A percentile compares a stretch with the other conserved stretches of the same genome.
Evolutionary conservation across 208 protist species (phyloP).

Genomic region (Leishmania gerbilli): DNA sequence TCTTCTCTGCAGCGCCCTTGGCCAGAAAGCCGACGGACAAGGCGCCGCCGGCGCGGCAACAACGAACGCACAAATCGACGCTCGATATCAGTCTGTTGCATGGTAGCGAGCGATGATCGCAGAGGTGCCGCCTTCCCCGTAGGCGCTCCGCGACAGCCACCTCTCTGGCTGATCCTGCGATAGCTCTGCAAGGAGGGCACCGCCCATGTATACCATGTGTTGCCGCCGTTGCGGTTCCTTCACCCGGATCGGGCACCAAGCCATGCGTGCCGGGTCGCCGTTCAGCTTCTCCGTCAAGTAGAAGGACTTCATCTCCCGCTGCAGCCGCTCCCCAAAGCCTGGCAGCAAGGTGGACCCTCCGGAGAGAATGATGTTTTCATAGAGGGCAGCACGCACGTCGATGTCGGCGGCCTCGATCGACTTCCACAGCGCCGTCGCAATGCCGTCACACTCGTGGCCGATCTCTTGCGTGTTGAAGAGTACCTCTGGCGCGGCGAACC

Average conservation of each 20-base stretch:
- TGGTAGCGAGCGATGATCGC: conserved; percentile 11
- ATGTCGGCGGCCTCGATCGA: conserved; percentile 88
- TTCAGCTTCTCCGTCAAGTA: conserved; percentile 93
- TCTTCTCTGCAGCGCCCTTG: not conserved
- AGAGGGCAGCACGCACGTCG: conserved; percentile 85
- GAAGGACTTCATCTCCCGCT: conserved; percentile 93
- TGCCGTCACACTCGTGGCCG: conserved; percentile 90
- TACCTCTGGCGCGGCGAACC: conserved; percentile 93
- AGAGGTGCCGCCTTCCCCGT: conserved; percentile 17
- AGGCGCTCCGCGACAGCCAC: conserved; percentile 48
- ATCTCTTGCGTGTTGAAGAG: conserved; percentile 97
- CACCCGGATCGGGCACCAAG: conserved; percentile 92
- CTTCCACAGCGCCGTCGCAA: conserved; percentile 93
- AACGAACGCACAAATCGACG: not conserved
- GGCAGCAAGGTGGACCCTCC: conserved; percentile 98
- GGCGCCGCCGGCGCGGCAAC: not conserved
- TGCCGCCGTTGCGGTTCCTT: conserved; percentile 97
- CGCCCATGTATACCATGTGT: conserved; percentile 98
- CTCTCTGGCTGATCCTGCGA: conserved; percentile 83
- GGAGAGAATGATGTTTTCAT: conserved; percentile 97
- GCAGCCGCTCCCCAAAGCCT: conserved; percentile 94
- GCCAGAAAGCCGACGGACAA: not conserved
- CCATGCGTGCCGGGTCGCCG: conserved; percentile 61
- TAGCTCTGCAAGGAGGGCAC: conserved; percentile 95
- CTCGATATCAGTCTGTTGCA: not conserved